Evolutionary conservation across 202 grass and related monocot genomes (phyloP).

Genomic region (Hordeum pubiflorum): DNA sequence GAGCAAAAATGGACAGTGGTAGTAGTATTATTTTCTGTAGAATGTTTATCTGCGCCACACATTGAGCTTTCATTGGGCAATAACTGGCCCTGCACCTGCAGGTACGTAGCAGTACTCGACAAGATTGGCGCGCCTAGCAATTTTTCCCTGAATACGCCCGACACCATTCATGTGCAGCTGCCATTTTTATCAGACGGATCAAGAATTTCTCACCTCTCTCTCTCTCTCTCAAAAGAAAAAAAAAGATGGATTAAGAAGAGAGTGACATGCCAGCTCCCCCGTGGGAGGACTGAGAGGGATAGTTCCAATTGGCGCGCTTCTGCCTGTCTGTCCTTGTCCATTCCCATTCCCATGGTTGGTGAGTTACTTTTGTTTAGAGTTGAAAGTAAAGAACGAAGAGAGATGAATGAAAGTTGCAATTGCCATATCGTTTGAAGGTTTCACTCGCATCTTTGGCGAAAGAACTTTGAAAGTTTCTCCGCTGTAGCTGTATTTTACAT

Average conservation of each 20-base stretch:
- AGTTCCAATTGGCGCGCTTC: not conserved
- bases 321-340: not conserved
- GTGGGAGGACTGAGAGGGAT: slow-evolving; percentile 16
- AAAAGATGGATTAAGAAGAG: not conserved
- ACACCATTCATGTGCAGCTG: not conserved
- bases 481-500: not conserved
- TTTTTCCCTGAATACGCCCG: not conserved
- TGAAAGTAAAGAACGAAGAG: too few relatives aligned
- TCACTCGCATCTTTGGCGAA: not conserved
- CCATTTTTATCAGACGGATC: not conserved
- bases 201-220: too few relatives aligned
- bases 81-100: too few relatives aligned
- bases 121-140: not conserved
- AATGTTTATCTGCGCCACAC: too few relatives aligned
- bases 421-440: not conserved
- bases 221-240: too few relatives aligned
- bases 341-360: not conserved
- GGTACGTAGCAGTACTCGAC: too few relatives aligned
- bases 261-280: slow-evolving; percentile 13
- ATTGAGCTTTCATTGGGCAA: too few relatives aligned
- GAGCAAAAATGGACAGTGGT: too few relatives aligned
- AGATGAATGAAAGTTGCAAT: too few relatives aligned
- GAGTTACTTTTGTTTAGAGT: not conserved
- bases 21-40: too few relatives aligned
- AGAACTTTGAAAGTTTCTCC: not conserved